Percentiles rank a stretch among this genome's conserved stretches.
phyloP scores from a whole-genome alignment of 2,329 filamentous ascomycete species.

The Metarhizium anisopliae region DNA sequence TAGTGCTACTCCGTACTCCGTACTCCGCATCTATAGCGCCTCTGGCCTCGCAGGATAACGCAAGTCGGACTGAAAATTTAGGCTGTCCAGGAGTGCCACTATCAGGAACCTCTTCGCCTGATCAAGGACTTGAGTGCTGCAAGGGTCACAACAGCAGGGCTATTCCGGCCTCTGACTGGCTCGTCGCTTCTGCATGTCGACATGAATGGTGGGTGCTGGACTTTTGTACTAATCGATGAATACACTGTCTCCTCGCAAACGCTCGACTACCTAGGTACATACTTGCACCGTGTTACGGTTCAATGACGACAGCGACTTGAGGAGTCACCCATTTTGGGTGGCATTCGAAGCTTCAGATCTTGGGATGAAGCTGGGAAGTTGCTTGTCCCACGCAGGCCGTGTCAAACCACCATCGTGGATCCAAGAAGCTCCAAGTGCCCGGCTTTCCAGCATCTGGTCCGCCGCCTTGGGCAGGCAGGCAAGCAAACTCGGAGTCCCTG shows the following conservation, averaged over 20 bases:
- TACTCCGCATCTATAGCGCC: too few species aligned
- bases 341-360: too few species aligned
- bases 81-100: too few species aligned
- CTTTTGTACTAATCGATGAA: neutral
- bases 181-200: neutral
- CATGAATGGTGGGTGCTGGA: neutral
- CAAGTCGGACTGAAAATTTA: too few species aligned
- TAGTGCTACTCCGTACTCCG: too few species aligned
- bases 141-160: slow-evolving; percentile 1
- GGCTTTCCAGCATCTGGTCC: too few species aligned
- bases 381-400: neutral
- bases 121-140: neutral
- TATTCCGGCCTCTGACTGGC: slow-evolving; percentile 6
- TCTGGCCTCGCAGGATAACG: too few species aligned
- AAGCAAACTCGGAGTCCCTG: too few species aligned
- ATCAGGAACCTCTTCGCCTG: neutral
- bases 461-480: too few species aligned
- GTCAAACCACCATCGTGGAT: too few species aligned
- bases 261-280: too few species aligned
- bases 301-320: neutral
- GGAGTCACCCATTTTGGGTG: neutral
- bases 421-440: too few species aligned
- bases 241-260: neutral
- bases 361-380: neutral
- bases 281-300: neutral